Base-by-base conservation (phyloP, 2,329 filamentous ascomycete genomes). In the Fusarium aywerte region DNA sequence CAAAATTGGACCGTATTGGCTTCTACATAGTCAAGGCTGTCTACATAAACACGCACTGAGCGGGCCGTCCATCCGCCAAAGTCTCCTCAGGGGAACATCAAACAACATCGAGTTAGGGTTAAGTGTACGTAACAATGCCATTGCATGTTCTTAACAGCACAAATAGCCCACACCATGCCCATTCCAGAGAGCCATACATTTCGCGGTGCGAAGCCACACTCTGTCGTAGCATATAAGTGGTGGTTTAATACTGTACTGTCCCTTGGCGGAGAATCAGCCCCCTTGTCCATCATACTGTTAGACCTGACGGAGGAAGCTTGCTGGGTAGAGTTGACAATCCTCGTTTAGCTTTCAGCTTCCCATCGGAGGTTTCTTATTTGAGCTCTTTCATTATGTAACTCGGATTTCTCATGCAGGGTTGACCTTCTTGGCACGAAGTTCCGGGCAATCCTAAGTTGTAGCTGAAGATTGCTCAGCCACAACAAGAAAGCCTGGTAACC, bases 61-160 rank as follows among this genome's bases (percentile, higher is more conserved):
- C 43, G n/a, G 33, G 29, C 25, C 25, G 42, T 36, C 33, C 33
- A 10, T 10, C 27, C 35, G 20, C 21, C n/a, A 31, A 33, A 40
- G 27, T 13, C 40, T 21, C 32, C 16, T 29, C 15, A 4, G 9
- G 29, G 43, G 27, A 20, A 23, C 38, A 23, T 11, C 20, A 13
- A 36, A 11, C 16, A 27, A 23, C 18, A 48, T 21, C 21, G 23
- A 35, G 50, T 36, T 21, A 35, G 61, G 27, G 29, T 31, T 11
- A 27, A 43, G 23, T 27, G 5, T 23, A 44, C 53, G 44, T 20
- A 25, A 49, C 45, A 29, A 7, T 58, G 36, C 47, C 51, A 62
- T 29, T 16, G 13, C 16, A 11, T 18, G 16, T 23, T 35, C 13
- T 10, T n/a, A n/a, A n/a, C n/a, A n/a, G n/a, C n/a, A n/a, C n/a